Evolutionary conservation across 768 basidiomycete genomes (phyloP).

Genomic region (Filobasidium floriforme): DNA sequence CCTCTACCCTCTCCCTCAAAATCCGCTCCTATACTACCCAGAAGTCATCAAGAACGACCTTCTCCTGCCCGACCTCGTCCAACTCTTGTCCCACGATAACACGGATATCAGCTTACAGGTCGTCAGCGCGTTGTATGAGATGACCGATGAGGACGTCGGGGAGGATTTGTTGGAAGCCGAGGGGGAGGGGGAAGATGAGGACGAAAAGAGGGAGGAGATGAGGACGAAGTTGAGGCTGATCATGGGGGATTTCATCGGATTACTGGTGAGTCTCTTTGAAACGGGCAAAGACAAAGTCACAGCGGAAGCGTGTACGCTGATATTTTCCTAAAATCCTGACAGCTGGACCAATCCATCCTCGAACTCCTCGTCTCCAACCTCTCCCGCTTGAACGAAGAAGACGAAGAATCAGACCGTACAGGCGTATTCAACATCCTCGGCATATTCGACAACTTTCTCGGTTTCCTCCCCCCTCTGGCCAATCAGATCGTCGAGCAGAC

Average conservation of each 20-base stretch:
- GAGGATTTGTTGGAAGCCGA: slow-evolving; percentile 58
- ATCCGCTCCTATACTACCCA: slow-evolving; percentile 73
- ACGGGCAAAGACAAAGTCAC: neutral
- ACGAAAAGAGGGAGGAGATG: slow-evolving; percentile 53
- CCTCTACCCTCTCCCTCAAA: slow-evolving; percentile 79
- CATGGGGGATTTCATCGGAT: slow-evolving; percentile 57
- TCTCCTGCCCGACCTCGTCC: slow-evolving; percentile 60
- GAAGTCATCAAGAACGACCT: slow-evolving; percentile 74
- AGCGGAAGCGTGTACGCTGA: neutral
- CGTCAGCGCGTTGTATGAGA: slow-evolving; percentile 81
- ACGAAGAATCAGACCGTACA: slow-evolving; percentile 74
- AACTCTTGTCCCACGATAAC: slow-evolving; percentile 90
- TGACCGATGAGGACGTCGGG: slow-evolving; percentile 92
- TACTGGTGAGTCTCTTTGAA: slow-evolving; percentile 60
- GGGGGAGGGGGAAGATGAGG: slow-evolving; percentile 50
- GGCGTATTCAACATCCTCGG: slow-evolving; percentile 92
- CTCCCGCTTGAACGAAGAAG: slow-evolving; percentile 73
- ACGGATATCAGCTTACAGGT: slow-evolving; percentile 94
- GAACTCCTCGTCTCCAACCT: slow-evolving; percentile 88
- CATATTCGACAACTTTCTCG: slow-evolving; percentile 85
- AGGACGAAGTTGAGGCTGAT: slow-evolving; percentile 62
- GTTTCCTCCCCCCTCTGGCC: slow-evolving; percentile 71
- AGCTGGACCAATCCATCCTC: slow-evolving; percentile 76
- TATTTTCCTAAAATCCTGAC: neutral
- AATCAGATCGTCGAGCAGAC: slow-evolving; percentile 66